Conservation (phyloP, 2,329 filamentous ascomycete species). For the Shiraia bambusicola region DNA sequence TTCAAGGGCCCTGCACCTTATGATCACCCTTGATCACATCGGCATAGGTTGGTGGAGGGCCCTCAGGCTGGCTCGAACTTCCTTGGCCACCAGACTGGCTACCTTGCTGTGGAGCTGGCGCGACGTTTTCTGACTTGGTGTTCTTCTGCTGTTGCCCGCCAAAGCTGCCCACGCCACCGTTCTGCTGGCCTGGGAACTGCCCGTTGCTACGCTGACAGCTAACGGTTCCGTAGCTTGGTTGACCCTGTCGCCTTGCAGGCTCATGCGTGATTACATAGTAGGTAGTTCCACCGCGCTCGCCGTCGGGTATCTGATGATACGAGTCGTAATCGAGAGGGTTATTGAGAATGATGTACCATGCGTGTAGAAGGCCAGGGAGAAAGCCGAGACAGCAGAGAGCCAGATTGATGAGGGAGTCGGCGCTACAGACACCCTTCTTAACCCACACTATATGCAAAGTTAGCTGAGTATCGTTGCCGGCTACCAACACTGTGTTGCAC, state of each 20-base stretch:
- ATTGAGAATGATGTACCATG: slow-evolving; percentile 96
- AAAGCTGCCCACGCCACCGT: slow-evolving; percentile 37
- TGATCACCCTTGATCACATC: slow-evolving; percentile 88
- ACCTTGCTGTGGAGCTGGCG: slow-evolving; percentile 12
- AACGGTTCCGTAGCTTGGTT: slow-evolving; percentile 47
- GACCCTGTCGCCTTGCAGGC: slow-evolving; percentile 44
- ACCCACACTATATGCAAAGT: slow-evolving; percentile 74
- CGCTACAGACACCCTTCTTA: slow-evolving; percentile 88
- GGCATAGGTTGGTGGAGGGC: slow-evolving; percentile 78
- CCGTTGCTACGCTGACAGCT: slow-evolving; percentile 37
- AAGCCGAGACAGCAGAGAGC: slow-evolving; percentile 66
- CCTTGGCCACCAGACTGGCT: slow-evolving; percentile 20
- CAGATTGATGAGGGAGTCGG: slow-evolving; percentile 92
- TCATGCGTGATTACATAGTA: slow-evolving; percentile 33
- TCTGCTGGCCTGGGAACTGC: slow-evolving; percentile 48
- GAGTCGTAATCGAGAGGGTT: slow-evolving; percentile 68
- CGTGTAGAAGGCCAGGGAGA: slow-evolving; percentile 85
- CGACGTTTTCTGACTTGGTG: slow-evolving; percentile 14
- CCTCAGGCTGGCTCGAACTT: slow-evolving; percentile 39
- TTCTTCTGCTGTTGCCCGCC: slow-evolving; percentile 24
- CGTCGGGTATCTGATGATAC: slow-evolving; percentile 64
- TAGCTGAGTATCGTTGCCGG: slow-evolving; percentile 2
- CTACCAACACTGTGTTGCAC: slow-evolving; percentile 2
- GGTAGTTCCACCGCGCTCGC: slow-evolving; percentile 47
- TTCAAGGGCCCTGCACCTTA: slow-evolving; percentile 68